Base-by-base conservation (phyloP, 768 basidiomycete genomes). In the Boletus sp. region DNA sequence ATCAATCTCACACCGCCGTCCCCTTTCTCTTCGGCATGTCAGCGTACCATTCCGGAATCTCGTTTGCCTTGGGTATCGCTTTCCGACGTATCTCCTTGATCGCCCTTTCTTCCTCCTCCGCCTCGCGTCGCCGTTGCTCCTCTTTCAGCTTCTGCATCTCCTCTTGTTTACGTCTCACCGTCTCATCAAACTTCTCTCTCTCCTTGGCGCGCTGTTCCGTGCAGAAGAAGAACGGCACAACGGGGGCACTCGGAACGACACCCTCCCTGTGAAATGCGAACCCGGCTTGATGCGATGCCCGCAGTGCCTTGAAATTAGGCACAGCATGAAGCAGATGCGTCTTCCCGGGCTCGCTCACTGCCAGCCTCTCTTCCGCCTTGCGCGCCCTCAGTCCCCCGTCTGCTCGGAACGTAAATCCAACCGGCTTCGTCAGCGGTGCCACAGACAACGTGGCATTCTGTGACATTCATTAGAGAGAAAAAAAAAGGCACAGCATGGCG, bases 11-110 rank as follows among this genome's bases (percentile, higher is more conserved):
- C 55, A 57, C 50, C 51, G 38, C 51, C 54, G 56, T 47, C 2
- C 71, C 68, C 63, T 67, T 70, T 70, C 74, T 81, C 79, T 78
- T 88, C 61, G 86, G 86, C 66, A 79, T 82, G 40, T 79, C 78
- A 59, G 79, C 83, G 62, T 90, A 90, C 88, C 88, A 90, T 58
- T 83, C 84, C 11, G 88, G 88, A 25, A 90, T 77, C 61, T 81
- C 81, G 65, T 89, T 77, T 43, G 88, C 88, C 68, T 76, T 82
- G 23, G 85, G 84, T 43, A 90, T 72, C 17, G 85, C 79, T 59
- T 74, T 77, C 74, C 76, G 80, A 66, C 88, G 73, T 63, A 87
- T 56, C 72, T 84, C 86, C 65, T 67, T 76, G 54, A 87, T 66
- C 71, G 82, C 83, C 67, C 68, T 70, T 69, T 82, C 84, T 70